Evolutionary conservation across 2,329 filamentous ascomycete genomes (phyloP), one percentile per base, ranked within the genome.

Genomic region (Nothophoma quercina): DNA sequence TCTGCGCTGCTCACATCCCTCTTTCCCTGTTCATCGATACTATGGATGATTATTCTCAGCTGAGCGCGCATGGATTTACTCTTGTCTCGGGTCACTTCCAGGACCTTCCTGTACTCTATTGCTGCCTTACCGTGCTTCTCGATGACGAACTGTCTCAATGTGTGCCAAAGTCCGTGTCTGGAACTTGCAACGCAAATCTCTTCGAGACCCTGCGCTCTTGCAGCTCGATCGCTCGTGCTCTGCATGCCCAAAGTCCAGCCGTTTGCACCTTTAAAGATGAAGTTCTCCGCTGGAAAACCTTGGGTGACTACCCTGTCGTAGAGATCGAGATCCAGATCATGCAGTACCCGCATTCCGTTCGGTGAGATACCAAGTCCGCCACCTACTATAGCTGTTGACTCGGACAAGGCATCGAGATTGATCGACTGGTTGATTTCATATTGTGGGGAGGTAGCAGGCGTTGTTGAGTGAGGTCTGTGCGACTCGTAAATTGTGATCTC

Each of bases 311-410:
- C 56, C 12, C 46, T 42, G 26, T 58, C 48, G 23, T 64, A 44
- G 16, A 73, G 39, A 1, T 51, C 50, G 10, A 30, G 29, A 19
- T 56, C 39, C 7, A 72, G 54, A 23, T 60, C 51, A 13, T 49
- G 29, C 13, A 71, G 51, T 8, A 63, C 56, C 1, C 62, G 60
- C 49, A 68, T 60, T 13, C 65, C 68, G 26, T 72, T 72, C 0
- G 69, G 62, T 7, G 58, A 56, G 47, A 72, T 51, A 10, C 63
- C 65, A n/a, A 72, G 55, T 13, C 67, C 61, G 19, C 62, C 63
- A 7, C 69, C 26, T 3, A 47, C 34, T 3, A 38, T 22, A 21
- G 33, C 19, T 13, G 33, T 38, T 5, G 43, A 46, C 9, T 38
- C 25, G n/a, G 26, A 30, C n/a, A 46, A 36, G 1, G 43, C 33